These are phyloP conservation scores for Triticum monococcum DNA, from an alignment of 176 grass and related monocot species.

Conservation along the genomic window DNA sequence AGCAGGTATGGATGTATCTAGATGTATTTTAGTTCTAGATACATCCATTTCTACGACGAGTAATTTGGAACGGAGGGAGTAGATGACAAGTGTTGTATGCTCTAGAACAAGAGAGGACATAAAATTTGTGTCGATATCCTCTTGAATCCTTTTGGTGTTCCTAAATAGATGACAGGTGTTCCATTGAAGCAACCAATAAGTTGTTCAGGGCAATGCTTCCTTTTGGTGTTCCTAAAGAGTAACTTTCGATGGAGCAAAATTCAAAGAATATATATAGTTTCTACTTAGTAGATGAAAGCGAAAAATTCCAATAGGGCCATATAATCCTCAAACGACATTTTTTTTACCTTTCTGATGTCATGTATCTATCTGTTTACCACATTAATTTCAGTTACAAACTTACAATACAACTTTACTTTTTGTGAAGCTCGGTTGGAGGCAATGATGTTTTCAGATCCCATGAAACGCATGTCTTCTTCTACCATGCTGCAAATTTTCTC, in stretches of 20 bases:
- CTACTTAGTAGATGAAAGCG: background rate
- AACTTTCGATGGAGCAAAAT: background rate
- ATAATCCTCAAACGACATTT: background rate
- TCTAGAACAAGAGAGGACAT: background rate
- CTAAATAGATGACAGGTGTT: too few relatives aligned
- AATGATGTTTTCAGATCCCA: background rate
- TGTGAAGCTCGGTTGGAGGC: background rate
- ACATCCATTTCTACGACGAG: too few relatives aligned
- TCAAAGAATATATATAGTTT: background rate
- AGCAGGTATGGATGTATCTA: too few relatives aligned
- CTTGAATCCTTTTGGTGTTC: background rate
- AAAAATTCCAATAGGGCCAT: background rate
- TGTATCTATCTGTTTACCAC: background rate
- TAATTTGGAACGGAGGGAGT: too few relatives aligned
- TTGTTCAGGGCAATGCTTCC: conserved; percentile 16
- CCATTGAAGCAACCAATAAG: background rate
- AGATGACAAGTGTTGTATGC: background rate
- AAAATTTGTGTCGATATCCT: background rate
- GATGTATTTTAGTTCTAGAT: too few relatives aligned
- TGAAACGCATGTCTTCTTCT: background rate
- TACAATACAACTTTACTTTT: background rate
- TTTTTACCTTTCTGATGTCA: background rate
- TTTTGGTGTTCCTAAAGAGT: conserved; percentile 6
- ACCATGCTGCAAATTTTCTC: background rate
- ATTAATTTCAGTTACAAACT: background rate